Conservation (phyloP, 2,329 filamentous ascomycete species). For the Aspergillus fischeri region DNA sequence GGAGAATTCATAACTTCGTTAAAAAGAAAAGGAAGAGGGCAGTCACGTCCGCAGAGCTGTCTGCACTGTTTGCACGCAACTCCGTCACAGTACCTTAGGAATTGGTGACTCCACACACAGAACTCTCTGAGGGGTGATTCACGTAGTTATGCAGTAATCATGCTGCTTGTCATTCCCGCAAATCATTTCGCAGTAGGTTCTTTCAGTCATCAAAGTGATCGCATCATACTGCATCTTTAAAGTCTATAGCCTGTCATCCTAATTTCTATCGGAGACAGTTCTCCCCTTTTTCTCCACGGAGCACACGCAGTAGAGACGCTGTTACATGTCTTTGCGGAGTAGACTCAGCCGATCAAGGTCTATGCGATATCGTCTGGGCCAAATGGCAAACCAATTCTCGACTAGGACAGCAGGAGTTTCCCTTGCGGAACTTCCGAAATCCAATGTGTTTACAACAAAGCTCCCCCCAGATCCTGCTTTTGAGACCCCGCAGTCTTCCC, state of each 20-base stretch:
- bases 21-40: no score
- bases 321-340: slow-evolving; percentile 24
- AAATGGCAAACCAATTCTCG: slow-evolving; percentile 45
- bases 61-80: no score
- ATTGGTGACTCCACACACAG: not conserved
- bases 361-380: slow-evolving; percentile 32
- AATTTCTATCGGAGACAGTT: not conserved
- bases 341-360: slow-evolving; percentile 12
- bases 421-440: slow-evolving; percentile 56
- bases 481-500: slow-evolving; percentile 75
- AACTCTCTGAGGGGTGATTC: no score
- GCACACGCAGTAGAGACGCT: not conserved
- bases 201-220: not conserved
- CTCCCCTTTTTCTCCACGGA: not conserved
- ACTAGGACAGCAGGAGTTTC: slow-evolving; percentile 27
- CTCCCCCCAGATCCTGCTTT: slow-evolving; percentile 74
- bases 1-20: no score
- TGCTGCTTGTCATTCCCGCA: not conserved
- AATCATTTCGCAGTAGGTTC: not conserved
- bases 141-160: not conserved
- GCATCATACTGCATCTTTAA: not conserved
- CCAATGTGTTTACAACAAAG: slow-evolving; percentile 60
- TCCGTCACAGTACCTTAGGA: no score
- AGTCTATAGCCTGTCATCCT: not conserved
- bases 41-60: no score